phyloP scores from a whole-genome alignment of 2,329 filamentous ascomycete genomes.

The Clarireedia paspali region DNA sequence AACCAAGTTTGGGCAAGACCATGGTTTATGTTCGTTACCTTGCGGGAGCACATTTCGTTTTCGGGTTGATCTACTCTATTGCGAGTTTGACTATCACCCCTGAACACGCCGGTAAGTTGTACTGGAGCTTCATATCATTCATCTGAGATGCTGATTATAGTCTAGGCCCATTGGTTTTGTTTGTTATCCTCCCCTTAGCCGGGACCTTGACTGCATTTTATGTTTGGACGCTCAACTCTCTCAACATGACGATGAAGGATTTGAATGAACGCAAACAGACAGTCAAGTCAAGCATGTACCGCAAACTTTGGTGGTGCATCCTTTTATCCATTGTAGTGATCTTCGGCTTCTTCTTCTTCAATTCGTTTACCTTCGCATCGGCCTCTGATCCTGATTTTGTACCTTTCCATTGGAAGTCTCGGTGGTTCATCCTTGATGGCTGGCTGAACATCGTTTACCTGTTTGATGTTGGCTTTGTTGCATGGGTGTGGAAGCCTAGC shows the following conservation, averaged over 20 bases:
- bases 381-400: constrained; percentile 81
- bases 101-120: constrained; percentile 59
- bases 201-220: constrained; percentile 94
- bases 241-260: constrained; percentile 93
- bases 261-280: constrained; percentile 90
- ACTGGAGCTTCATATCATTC: background rate
- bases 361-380: constrained; percentile 90
- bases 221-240: constrained; percentile 94
- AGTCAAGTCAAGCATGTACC: constrained; percentile 92
- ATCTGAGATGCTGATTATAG: constrained; percentile 8
- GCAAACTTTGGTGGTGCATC: constrained; percentile 98
- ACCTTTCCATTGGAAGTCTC: constrained; percentile 91
- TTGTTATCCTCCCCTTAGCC: constrained; percentile 88
- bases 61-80: constrained; percentile 87
- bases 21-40: constrained; percentile 93
- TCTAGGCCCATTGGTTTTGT: constrained; percentile 73
- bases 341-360: constrained; percentile 98
- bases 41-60: constrained; percentile 87
- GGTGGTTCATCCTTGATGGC: constrained; percentile 95
- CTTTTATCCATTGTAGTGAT: constrained; percentile 87
- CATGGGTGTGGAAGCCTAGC: constrained; percentile 93
- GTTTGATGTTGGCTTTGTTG: constrained; percentile 84
- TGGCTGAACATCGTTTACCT: constrained; percentile 97
- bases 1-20: constrained; percentile 80
- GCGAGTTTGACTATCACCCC: constrained; percentile 84